Evolutionary conservation across 495 filamentous ascomycete species (phyloP), one percentile per base, ranked within the genome.

Genomic region (Podospora fimiseda): DNA sequence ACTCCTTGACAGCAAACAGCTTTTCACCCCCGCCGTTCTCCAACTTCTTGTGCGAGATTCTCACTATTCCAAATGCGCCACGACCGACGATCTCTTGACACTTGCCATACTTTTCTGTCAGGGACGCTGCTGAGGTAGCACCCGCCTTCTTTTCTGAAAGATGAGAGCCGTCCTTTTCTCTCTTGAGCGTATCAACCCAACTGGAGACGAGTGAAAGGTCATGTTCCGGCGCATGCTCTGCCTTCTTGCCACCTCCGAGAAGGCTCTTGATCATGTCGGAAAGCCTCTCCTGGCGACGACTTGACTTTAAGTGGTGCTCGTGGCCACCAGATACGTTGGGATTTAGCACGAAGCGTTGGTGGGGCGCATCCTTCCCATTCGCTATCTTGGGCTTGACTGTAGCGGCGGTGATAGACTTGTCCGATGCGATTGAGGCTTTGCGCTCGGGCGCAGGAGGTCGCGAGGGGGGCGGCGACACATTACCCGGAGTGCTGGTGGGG

Each of bases 31-130:
- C 82, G 23, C 85, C 86, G 64, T 90, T 90, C 11, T 90, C 87
- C 52, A 92, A 81, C 37, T 89, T 81, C 69, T 97, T 97, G 76
- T 99, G 93, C n/a, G 93, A 95, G 65, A 97, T 95, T 33, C 94
- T 82, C 54, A 99, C 94, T 48, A 99, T 90, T 39, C 93, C 93
- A 63, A 99, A 99, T 39, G 93, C 93, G 41, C 93, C 93, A 41
- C 91, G 89, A n/a, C 93, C 93, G 16, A 97, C 89, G 44, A 99
- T 83, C 71, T 97, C 94, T 67, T 97, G 93, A 67, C 93, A 97
- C 75, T 96, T 96, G 55, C 93, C 93, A 65, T 99, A 99, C 65
- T 97, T 99, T 69, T 97, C 89, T 8, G 90, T 89, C 50, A 98
- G 75, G 3, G 89, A 87, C 3, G 80, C 83, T n/a, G 87, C 86